Conservation (phyloP, 768 basidiomycete genomes). For the Hysterangium stoloniferum region DNA sequence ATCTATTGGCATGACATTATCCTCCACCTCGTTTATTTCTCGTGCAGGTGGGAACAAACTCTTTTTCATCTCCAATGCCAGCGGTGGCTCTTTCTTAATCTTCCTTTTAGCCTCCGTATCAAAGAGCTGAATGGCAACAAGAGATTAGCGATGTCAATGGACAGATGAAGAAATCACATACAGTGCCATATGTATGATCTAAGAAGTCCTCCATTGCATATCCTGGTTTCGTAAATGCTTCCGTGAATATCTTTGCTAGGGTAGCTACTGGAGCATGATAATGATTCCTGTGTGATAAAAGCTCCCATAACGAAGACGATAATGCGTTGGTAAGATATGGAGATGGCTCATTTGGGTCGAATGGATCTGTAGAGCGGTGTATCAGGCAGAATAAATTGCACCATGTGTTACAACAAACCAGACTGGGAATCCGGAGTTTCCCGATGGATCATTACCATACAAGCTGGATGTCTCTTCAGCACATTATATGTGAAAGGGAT, state of each 20-base stretch:
- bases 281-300: conserved; percentile 69
- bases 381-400: background rate
- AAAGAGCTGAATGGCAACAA: conserved; percentile 51
- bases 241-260: conserved; percentile 74
- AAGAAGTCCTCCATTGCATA: conserved; percentile 94
- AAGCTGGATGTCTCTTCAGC: conserved; percentile 81
- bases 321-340: conserved; percentile 75
- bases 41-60: conserved; percentile 27
- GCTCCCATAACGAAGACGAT: conserved; percentile 89
- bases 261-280: conserved; percentile 88
- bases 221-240: conserved; percentile 86
- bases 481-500: conserved; percentile 94
- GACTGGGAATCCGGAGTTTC: conserved; percentile 17
- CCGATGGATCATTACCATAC: conserved; percentile 92
- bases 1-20: conserved; percentile 21
- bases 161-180: conserved; percentile 28
- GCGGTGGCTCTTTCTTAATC: conserved; percentile 69
- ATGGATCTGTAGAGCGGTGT: conserved; percentile 48
- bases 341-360: conserved; percentile 54
- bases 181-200: conserved; percentile 86
- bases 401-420: conserved; percentile 8
- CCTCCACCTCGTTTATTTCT: conserved; percentile 22
- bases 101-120: conserved; percentile 75
- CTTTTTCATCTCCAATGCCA: conserved; percentile 25
- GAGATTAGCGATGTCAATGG: background rate